Base-by-base conservation (phyloP, 1,139 yeast species). In the Entelexis sorbosivorans region DNA sequence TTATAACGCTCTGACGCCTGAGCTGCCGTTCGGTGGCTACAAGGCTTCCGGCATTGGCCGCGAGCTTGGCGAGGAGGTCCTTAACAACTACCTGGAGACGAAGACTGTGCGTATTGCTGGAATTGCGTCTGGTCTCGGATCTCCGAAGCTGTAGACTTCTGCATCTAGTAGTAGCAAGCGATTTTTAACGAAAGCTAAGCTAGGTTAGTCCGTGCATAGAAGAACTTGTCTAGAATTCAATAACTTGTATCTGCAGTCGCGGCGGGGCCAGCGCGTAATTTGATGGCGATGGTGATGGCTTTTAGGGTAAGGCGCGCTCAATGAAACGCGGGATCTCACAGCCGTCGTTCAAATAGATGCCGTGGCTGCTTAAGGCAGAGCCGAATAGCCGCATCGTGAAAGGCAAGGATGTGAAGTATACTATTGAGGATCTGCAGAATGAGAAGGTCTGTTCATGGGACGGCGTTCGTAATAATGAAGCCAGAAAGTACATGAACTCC, bases 1-100 rank as follows among this genome's bases (percentile, higher is more conserved):
- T 58, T 85, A 83, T 74, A 86, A 86, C 69, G 86, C 81, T 63
- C 81, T 84, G 81, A 85, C 85, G 70, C 78, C 77, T 61, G 75
- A 77, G 69, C 82, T 84, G 66, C 83, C 83, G 56, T 78, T 78
- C 59, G 95, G 95, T 65, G 95, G 95, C 60, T 85, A 72, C 77
- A 81, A 82, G 66, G 79, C 81, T 70, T 82, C 93, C 55, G 95
- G 95, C 71, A 78, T 83, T 66, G 95, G 95, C 65, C 82, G 94
- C 73, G 95, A 86, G 75, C 79, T 86, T 81, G 95, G 95, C 68
- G 73, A 73, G 58, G 88, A 82, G 67, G 93, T 88, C 50, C 76
- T 86, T 62, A 85, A 81, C 61, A 82, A 81, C 77, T 86, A 86
- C 75, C 77, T 84, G 57, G 91, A 85, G 72, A 72, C 73, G 63